Percentiles rank a stretch among this genome's conserved stretches.
Conservation (phyloP, 202 grass and related monocot genomes). For the Cymbopogon flexuosus region DNA sequence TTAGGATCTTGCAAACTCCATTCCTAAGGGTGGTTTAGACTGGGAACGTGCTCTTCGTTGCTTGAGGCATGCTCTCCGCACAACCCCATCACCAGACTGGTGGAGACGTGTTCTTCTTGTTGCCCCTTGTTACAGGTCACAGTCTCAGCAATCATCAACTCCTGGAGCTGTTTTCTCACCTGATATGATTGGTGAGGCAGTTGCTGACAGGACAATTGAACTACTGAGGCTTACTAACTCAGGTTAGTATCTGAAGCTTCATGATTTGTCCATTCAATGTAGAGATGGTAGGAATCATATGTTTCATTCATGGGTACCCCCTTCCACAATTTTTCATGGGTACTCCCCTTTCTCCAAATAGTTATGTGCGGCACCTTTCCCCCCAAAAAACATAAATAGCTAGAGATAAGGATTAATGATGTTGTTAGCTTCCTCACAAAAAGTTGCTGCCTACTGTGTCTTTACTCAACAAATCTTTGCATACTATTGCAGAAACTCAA, state of each 20-base stretch:
- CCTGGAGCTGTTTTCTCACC: slow-evolving; percentile 95
- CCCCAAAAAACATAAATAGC: not conserved
- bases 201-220: slow-evolving; percentile 92
- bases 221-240: slow-evolving; percentile 75
- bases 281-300: not conserved
- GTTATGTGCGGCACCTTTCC: not conserved
- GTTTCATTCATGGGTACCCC: not conserved
- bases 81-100: slow-evolving; percentile 96
- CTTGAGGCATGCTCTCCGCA: slow-evolving; percentile 85
- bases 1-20: slow-evolving; percentile 88
- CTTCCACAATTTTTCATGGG: slow-evolving; percentile 3
- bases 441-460: slow-evolving; percentile 12
- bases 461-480: slow-evolving; percentile 29
- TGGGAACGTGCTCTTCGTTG: slow-evolving; percentile 95
- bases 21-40: slow-evolving; percentile 84
- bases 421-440: not conserved
- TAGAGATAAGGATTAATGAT: not conserved
- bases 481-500: slow-evolving; percentile 60
- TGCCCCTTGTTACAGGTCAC: slow-evolving; percentile 86
- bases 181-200: slow-evolving; percentile 97
- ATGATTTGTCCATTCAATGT: slow-evolving; percentile 2
- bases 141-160: slow-evolving; percentile 70
- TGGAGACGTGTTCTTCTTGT: slow-evolving; percentile 95
- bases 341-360: not conserved
- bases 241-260: slow-evolving; percentile 50